A percentile compares a stretch with the other conserved stretches of the same genome.
Evolutionary conservation across 352 stramenopile genomes (phyloP).

Genomic region (Pythium chondricola): DNA sequence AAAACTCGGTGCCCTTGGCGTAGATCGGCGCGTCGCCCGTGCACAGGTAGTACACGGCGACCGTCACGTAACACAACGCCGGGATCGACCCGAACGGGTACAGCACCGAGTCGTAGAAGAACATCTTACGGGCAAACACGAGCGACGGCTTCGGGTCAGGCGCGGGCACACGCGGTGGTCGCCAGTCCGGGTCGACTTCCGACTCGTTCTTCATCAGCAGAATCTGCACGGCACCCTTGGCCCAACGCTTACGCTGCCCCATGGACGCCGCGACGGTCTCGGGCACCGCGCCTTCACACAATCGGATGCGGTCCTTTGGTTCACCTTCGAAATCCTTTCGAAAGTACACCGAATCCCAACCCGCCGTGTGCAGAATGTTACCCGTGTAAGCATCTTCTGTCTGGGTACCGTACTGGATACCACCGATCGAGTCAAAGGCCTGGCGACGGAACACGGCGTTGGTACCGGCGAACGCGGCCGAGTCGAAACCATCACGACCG

Average conservation of each 20-base stretch:
- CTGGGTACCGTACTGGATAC: conserved; percentile 86
- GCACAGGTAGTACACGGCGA: conserved; percentile 84
- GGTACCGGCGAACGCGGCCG: conserved; percentile 81
- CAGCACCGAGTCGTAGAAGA: conserved; percentile 87
- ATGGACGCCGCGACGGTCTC: conserved; percentile 82
- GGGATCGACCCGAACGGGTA: conserved; percentile 87
- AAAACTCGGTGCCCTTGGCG: conserved; percentile 65
- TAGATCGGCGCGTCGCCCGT: conserved; percentile 84
- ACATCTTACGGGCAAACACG: conserved; percentile 83
- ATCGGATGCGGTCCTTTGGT: conserved; percentile 75
- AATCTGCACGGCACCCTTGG: conserved; percentile 86
- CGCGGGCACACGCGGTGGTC: conserved; percentile 70
- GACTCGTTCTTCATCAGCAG: conserved; percentile 86
- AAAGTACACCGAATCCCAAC: conserved; percentile 87
- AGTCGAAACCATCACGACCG: conserved; percentile 85
- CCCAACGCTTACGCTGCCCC: conserved; percentile 85
- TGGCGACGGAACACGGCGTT: conserved; percentile 88
- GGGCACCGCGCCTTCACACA: conserved; percentile 78
- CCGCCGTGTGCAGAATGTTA: conserved; percentile 78
- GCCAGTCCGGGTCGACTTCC: conserved; percentile 86
- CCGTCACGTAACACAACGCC: conserved; percentile 77
- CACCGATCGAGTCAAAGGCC: conserved; percentile 84
- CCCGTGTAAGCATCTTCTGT: conserved; percentile 89
- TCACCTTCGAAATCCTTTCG: conserved; percentile 88
- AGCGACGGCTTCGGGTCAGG: conserved; percentile 79